phyloP scores from a whole-genome alignment of 441 rosid species.

The Arabidopsis hybrid region DNA sequence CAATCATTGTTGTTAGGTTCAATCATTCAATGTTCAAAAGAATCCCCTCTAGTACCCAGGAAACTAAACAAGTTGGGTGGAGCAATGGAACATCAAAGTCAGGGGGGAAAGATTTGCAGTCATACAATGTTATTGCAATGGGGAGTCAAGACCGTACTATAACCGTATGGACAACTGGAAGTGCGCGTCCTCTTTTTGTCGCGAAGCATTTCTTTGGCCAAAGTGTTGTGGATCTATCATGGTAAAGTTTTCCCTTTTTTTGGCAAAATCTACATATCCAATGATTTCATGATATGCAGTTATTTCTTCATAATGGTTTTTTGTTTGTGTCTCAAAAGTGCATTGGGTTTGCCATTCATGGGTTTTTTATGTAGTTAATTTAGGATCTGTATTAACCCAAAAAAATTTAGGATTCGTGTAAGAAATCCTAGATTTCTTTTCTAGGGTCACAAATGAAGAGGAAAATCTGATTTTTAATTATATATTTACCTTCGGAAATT shows the following conservation, averaged over 20 bases:
- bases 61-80: conserved; percentile 78
- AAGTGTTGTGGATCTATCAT: conserved; percentile 97
- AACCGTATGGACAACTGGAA: conserved; percentile 99
- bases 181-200: conserved; percentile 95
- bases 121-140: conserved; percentile 93
- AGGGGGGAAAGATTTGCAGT: conserved; percentile 82
- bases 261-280: neutral
- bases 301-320: conserved; percentile 10
- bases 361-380: neutral
- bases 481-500: conserved; percentile 13
- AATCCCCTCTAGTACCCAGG: conserved; percentile 57
- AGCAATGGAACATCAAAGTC: conserved; percentile 82
- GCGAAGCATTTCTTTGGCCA: conserved; percentile 97
- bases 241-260: conserved; percentile 56
- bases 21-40: conserved; percentile 93
- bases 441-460: conserved; percentile 8
- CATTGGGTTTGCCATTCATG: conserved; percentile 14
- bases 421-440: neutral
- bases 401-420: neutral
- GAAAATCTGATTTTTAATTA: neutral
- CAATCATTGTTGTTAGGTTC: conserved; percentile 90
- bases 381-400: too few relatives aligned
- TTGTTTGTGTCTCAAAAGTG: conserved; percentile 4
- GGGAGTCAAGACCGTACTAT: conserved; percentile 99
- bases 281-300: neutral